These are phyloP conservation scores for Nakazawaea sp. DNA, from an alignment of 805 yeast genomes.

Conservation along the genomic window DNA sequence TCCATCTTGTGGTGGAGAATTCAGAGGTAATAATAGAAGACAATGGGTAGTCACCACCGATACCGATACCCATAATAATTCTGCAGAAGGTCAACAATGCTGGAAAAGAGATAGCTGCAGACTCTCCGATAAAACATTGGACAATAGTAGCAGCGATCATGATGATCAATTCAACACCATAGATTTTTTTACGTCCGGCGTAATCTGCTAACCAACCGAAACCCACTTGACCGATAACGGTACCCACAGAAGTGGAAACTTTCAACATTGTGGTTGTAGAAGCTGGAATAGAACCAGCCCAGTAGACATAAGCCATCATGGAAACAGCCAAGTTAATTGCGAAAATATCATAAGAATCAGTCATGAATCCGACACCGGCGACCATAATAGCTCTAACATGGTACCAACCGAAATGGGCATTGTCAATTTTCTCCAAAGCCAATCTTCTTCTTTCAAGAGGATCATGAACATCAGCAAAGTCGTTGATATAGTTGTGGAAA, in stretches of 20 bases:
- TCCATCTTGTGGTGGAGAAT: slow-evolving; percentile 91
- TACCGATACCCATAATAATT: slow-evolving; percentile 91
- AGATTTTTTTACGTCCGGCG: slow-evolving; percentile 80
- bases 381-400: slow-evolving; percentile 76
- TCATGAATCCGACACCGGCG: slow-evolving; percentile 91
- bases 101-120: slow-evolving; percentile 66
- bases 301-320: slow-evolving; percentile 73
- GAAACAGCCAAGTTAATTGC: slow-evolving; percentile 79
- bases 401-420: slow-evolving; percentile 75
- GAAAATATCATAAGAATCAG: slow-evolving; percentile 89
- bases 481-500: slow-evolving; percentile 74
- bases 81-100: slow-evolving; percentile 75
- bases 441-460: slow-evolving; percentile 84
- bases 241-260: slow-evolving; percentile 90
- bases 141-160: slow-evolving; percentile 75
- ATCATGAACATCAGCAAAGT: slow-evolving; percentile 76
- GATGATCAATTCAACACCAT: slow-evolving; percentile 80
- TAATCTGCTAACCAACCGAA: slow-evolving; percentile 80
- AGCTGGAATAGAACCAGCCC: slow-evolving; percentile 54
- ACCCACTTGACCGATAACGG: slow-evolving; percentile 83
- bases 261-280: slow-evolving; percentile 73
- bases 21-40: slow-evolving; percentile 92
- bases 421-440: slow-evolving; percentile 79
- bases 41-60: slow-evolving; percentile 95
- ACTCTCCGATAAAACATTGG: slow-evolving; percentile 67